Evolutionary conservation across 176 grass and related monocot species (phyloP), one percentile per base, ranked within the genome.

Genomic region (Avena sativa): DNA sequence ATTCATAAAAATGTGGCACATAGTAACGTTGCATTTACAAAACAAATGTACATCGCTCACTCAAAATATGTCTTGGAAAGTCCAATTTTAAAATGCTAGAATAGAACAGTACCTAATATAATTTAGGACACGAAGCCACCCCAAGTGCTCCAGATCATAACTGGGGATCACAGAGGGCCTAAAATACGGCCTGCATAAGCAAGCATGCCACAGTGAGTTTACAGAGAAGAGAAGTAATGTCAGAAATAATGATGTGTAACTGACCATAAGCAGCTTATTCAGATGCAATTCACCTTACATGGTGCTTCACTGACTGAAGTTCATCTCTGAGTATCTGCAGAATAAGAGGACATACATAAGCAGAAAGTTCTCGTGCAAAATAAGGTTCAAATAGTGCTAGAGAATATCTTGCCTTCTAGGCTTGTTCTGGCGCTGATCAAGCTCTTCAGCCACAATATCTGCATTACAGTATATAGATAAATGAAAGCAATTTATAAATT

Each of bases 271-370:
- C 44, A 86, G 78, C 87, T 86, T 86, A 87, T 91, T 91, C 50
- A 78, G 71, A 88, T 91, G 82, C 53, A 72, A 28, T 78, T 64
- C 70, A 71, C 86, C 86, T 64, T 71, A 78, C 63, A 82, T 81
- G 77, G 84, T 71, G 65, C 79, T 89, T 99, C 85, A 94, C 79
- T 96, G 94, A 77, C 97, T 95, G 81, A 99, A 99, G 85, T 96
- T 97, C 94, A 99, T 99, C 88, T 99, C 94, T 46, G 97, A 99
- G 81, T 99, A 99, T 93, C 97, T 99, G 91, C 79, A 76, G 43
- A 75, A 89, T 44, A 83, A 91, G 5, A 62, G 46, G 53, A 62
- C 44, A 83, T 58, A 68, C 55, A 66, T 91, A 63, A 91, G 52
- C 48, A 47, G 48, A 85, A 38, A 74, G 26, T 25, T 58, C 26